Base-by-base conservation (phyloP, 495 filamentous ascomycete species). In the Rusavskia elegans region DNA sequence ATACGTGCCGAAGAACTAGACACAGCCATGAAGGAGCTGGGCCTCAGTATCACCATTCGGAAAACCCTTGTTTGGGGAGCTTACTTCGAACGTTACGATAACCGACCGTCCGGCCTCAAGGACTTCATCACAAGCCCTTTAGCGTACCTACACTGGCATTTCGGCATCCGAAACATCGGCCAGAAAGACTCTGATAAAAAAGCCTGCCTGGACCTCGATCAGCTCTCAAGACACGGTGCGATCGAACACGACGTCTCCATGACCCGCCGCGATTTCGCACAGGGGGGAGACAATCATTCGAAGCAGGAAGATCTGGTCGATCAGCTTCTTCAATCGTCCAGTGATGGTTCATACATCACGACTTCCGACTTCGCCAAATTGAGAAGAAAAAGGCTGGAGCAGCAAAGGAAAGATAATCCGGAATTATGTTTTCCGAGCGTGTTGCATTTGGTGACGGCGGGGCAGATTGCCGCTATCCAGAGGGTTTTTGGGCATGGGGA, bases 231-330 rank as follows among this genome's bases (percentile, higher is more conserved):
- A 0, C 64, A 57, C 32, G 54, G 54, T 50, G 56, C 49, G 1
- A 53, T 66, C 41, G 65, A 66, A 53, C 64, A 68, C 49, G 65
- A 68, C 50, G 57, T 66, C 59, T 66, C 64, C 5, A 50, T 66
- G 2, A 64, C 57, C 1, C 57, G 65, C 1, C 55, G 55, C 3
- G 66, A 68, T 53, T 11, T 21, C 11, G 51, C 55, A 5, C 61
- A 63, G 27, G 25, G 25, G 4, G 62, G 59, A 0, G 64, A 63
- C 51, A 58, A 58, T 37, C 25, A 55, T 20, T 42, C 55, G 8
- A 11, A 10, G 2, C 61, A 66, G 30, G 35, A 42, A 1, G 59
- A 62, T 11, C 51, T 66, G 17, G 30, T 65, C 5, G 19, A 32
- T 2, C 45, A 54, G 6, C 21, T 66, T 4, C 50, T 66, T 0